Conservation (phyloP, 2,329 filamentous ascomycete genomes). For the Elsinoe fawcettii region DNA sequence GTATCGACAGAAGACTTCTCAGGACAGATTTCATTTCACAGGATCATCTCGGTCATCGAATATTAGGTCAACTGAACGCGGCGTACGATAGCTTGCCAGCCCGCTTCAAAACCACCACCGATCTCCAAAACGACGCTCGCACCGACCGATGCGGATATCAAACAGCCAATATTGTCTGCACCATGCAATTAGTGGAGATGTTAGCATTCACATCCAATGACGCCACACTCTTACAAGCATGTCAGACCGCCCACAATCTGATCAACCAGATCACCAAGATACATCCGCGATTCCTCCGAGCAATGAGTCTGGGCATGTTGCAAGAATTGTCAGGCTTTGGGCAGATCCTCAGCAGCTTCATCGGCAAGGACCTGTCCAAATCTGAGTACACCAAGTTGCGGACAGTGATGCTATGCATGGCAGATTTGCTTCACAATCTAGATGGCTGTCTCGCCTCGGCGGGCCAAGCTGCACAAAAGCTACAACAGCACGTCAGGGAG, state of each 20-base stretch:
- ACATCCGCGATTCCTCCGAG: conserved; percentile 39
- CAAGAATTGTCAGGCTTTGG: conserved; percentile 45
- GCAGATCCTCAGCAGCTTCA: conserved; percentile 41
- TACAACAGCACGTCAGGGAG: neutral
- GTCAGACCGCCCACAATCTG: conserved; percentile 39
- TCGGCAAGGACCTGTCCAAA: conserved; percentile 39
- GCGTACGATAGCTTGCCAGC: conserved; percentile 25
- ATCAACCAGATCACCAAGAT: conserved; percentile 38
- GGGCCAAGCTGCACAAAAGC: neutral
- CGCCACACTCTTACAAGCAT: conserved; percentile 35
- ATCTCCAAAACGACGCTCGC: conserved; percentile 23
- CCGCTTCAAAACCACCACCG: conserved; percentile 24
- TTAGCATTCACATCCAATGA: conserved; percentile 28
- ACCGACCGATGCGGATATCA: conserved; percentile 42
- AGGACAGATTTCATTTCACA: conserved; percentile 5
- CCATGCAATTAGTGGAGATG: conserved; percentile 43
- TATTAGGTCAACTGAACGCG: neutral
- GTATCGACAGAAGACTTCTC: neutral
- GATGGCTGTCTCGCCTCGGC: neutral
- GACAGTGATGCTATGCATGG: conserved; percentile 13
- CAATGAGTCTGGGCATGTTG: conserved; percentile 43
- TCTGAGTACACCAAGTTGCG: conserved; percentile 16
- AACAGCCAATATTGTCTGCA: conserved; percentile 45
- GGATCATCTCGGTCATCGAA: neutral
- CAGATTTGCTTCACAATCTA: conserved; percentile 4